Percentiles rank a stretch among this genome's conserved stretches.
These are phyloP conservation scores for Lentinula sp. DNA, from an alignment of 768 basidiomycete genomes.

Conservation along the genomic window DNA sequence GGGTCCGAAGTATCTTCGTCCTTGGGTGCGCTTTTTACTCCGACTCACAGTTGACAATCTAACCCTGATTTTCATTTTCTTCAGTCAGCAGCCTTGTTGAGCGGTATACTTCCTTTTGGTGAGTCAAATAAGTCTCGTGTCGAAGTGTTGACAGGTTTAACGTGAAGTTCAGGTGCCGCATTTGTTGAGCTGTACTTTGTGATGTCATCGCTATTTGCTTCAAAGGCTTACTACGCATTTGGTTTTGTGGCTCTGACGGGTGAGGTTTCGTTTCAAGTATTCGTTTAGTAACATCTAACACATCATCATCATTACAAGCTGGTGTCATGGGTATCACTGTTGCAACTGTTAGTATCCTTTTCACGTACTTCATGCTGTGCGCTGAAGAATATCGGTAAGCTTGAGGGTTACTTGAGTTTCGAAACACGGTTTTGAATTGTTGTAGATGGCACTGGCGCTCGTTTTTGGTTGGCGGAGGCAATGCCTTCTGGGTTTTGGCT, in stretches of 20 bases:
- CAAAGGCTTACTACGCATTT: conserved; percentile 92
- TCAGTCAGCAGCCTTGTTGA: conserved; percentile 69
- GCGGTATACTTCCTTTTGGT: conserved; percentile 92
- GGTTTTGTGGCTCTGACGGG: conserved; percentile 85
- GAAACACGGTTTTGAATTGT: not conserved
- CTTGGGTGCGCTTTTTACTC: conserved; percentile 49
- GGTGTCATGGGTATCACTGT: conserved; percentile 80
- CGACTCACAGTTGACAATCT: conserved; percentile 3
- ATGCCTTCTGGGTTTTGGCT: conserved; percentile 83
- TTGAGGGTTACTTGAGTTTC: not conserved
- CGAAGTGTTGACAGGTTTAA: not conserved
- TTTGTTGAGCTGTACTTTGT: conserved; percentile 95
- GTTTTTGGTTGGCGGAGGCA: conserved; percentile 88
- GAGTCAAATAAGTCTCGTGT: conserved; percentile 11
- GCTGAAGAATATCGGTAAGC: conserved; percentile 88
- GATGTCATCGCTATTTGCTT: conserved; percentile 86
- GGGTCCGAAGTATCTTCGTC: conserved; percentile 73
- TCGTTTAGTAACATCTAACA: no score
- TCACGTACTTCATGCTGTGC: conserved; percentile 87
- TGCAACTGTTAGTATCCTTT: conserved; percentile 85
- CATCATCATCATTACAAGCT: conserved; percentile 22
- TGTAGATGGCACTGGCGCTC: conserved; percentile 93
- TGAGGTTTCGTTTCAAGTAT: not conserved
- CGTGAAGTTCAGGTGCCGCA: conserved; percentile 61
- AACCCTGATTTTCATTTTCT: not conserved